Evolutionary conservation across 2,329 filamentous ascomycete species (phyloP), one percentile per base, ranked within the genome.

Genomic region (Aaosphaeria arxii): DNA sequence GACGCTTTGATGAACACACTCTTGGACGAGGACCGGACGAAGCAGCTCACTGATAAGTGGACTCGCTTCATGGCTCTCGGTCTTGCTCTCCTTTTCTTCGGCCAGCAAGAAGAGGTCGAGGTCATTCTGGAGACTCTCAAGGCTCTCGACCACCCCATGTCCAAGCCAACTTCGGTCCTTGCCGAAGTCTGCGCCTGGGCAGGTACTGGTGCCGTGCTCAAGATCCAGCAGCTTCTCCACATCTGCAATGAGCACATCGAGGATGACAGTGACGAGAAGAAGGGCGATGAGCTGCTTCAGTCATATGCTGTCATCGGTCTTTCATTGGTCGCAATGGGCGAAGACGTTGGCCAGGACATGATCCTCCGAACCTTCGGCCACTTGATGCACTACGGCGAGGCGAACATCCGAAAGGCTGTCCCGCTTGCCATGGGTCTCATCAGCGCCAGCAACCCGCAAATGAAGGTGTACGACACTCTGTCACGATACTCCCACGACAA

Each of bases 381-480:
- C 71, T 80, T 99, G 51, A 99, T 99, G 94, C 94, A 99, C 75
- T 99, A 99, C 64, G 94, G 95, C 55, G 92, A 96, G 71, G 82
- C 91, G 66, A 97, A 99, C 69, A 99, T 99, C 62, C 88, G 94
- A 53, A 94, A 94, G 67, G 92, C 91, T 17, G 94, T 99, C 30
- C 94, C 94, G 33, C 80, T 99, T 46, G 94, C 94, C 29, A 95
- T 99, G 90, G 95, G 91, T 63, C 81, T 99, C 46, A 87, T 99
- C 66, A 96, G 89, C 74, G 90, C 95, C 9, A 96, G 91, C 75
- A 99, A 99, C 76, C 94, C 94, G 7, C 95, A 99, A 71, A 99
- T 99, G 92, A 99, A 97, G 80, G 89, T 99, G 42, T 99, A 99
- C 76, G 94, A 99, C 71, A 99, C 94, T 1, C 79, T 99, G 7